Percentiles rank a stretch among this genome's conserved stretches.
These are phyloP conservation scores for Climacium dendroides DNA, from an alignment of 225 moss, liverwort and hornwort genomes.

Conservation along the genomic window DNA sequence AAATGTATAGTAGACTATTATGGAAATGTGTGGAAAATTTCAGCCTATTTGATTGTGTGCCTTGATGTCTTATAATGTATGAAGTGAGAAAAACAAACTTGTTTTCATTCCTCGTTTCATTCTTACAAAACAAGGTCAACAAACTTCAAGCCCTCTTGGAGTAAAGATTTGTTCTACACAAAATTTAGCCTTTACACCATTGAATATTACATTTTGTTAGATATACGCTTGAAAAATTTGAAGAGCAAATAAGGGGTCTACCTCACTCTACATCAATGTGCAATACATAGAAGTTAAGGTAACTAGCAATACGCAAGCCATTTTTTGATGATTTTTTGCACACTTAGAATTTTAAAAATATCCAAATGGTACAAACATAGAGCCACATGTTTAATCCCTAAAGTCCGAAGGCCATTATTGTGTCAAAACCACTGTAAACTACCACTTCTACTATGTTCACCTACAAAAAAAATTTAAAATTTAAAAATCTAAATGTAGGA, in stretches of 20 bases:
- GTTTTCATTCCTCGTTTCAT: background rate
- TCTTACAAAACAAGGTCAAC: background rate
- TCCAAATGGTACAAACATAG: background rate
- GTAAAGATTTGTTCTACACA: background rate
- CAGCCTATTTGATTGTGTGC: too few species aligned
- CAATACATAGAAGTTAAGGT: background rate
- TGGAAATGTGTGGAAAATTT: too few species aligned
- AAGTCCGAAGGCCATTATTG: too few species aligned
- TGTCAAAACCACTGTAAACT: too few species aligned
- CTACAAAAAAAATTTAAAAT: too few species aligned
- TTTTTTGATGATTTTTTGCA: background rate
- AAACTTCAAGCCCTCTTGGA: background rate
- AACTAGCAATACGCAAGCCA: fast-evolving
- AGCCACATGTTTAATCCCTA: fast-evolving
- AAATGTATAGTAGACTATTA: too few species aligned
- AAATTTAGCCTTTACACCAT: background rate
- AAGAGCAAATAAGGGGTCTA: background rate
- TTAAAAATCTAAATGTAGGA: too few species aligned
- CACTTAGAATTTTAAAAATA: background rate
- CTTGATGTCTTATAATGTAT: background rate
- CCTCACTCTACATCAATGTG: background rate
- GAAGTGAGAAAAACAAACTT: background rate
- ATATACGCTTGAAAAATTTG: fast-evolving
- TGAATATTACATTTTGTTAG: background rate
- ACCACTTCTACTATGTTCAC: too few species aligned